phyloP scores from a whole-genome alignment of 306 rosid genomes.

The Acacia melanoxylon region DNA sequence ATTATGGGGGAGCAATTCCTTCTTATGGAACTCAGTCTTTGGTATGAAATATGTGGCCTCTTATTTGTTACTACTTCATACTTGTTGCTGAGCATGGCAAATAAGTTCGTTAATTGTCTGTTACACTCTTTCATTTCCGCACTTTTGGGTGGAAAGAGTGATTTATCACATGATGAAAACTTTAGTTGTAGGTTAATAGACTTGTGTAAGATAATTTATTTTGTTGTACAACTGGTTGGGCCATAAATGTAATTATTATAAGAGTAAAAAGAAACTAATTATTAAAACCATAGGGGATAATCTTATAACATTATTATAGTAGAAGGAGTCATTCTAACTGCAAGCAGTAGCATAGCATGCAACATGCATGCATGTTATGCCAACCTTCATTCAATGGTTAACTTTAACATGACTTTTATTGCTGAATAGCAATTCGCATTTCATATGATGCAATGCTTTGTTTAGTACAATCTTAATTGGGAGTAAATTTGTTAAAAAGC shows the following conservation, averaged over 20 bases:
- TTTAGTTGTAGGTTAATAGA: background rate
- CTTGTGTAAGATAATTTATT: background rate
- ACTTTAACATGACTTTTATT: background rate
- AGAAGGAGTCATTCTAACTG: background rate
- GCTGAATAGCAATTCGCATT: background rate
- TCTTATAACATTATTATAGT: too few relatives aligned
- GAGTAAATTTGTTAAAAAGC: too few relatives aligned
- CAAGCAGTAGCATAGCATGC: background rate
- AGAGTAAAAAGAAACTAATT: too few relatives aligned
- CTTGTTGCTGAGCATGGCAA: background rate
- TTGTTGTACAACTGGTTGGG: too few relatives aligned
- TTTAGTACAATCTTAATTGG: background rate
- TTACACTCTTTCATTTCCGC: background rate
- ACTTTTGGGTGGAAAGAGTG: background rate
- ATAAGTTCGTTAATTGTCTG: background rate
- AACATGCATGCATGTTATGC: background rate
- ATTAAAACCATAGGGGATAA: too few relatives aligned
- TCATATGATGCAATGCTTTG: background rate
- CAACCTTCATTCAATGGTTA: background rate
- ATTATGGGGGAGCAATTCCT: constrained; percentile 30
- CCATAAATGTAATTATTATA: too few relatives aligned
- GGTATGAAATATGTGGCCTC: constrained; percentile 26
- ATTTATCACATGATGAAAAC: background rate
- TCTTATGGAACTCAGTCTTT: constrained; percentile 29
- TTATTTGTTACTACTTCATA: too few relatives aligned